Evolutionary conservation across 345 rosid genomes (phyloP).

Genomic region (Diplotaxis tenuifolia): DNA sequence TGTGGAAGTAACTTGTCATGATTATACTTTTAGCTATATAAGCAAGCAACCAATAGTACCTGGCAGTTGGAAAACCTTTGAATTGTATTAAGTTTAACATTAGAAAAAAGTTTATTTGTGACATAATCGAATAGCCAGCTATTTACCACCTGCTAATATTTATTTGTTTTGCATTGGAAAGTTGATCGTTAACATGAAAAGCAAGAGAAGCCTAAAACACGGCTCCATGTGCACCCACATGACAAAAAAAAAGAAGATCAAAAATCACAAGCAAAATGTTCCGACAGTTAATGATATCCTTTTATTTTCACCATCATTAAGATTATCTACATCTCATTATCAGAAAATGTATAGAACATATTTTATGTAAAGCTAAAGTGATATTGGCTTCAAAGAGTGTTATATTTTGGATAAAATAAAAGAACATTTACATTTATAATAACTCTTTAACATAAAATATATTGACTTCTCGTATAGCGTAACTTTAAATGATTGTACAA

Average conservation of each 20-base stretch:
- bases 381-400: not conserved
- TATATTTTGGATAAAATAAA: not conserved
- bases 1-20: conserved; percentile 28
- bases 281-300: conserved; percentile 24
- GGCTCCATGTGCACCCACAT: conserved; percentile 33
- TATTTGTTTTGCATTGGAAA: conserved; percentile 21
- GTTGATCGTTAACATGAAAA: conserved; percentile 25
- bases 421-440: not conserved
- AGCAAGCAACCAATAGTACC: conserved; percentile 19
- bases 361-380: not conserved
- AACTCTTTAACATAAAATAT: not conserved
- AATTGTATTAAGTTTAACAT: too few relatives aligned
- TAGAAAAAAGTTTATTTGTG: not conserved
- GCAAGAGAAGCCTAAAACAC: conserved; percentile 36
- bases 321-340: not conserved
- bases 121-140: conserved; percentile 14
- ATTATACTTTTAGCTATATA: conserved; percentile 13
- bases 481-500: not conserved
- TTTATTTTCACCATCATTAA: conserved; percentile 18
- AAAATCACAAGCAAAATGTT: conserved; percentile 5
- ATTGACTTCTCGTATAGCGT: not conserved
- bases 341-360: not conserved
- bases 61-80: too few relatives aligned
- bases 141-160: too few relatives aligned
- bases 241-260: not conserved